A percentile compares a stretch with the other conserved stretches of the same genome.
These are phyloP conservation scores for Jamesozyma hellenica DNA, from an alignment of 805 yeast genomes.

Conservation along the genomic window DNA sequence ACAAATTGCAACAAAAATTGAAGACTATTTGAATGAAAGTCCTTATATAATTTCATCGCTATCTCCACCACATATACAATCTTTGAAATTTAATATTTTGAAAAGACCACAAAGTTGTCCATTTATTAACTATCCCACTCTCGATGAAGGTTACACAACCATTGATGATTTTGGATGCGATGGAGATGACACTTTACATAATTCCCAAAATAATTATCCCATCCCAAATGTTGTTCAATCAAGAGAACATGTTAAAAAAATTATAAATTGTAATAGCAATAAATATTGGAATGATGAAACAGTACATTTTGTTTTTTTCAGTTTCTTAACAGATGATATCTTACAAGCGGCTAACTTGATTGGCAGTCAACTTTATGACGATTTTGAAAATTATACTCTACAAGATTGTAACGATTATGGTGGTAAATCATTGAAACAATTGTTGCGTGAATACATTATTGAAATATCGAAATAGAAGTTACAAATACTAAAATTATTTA, in stretches of 20 bases:
- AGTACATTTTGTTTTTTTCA: constrained; percentile 70
- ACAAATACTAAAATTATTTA: too few relatives aligned
- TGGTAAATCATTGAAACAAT: constrained; percentile 35
- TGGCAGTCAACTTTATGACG: background rate
- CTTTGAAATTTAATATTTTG: background rate
- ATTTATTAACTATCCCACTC: constrained; percentile 15
- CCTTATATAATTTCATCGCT: constrained; percentile 11
- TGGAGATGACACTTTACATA: constrained; percentile 80
- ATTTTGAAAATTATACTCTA: constrained; percentile 23
- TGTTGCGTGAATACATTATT: constrained; percentile 32
- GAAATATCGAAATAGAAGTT: background rate
- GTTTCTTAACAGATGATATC: constrained; percentile 42
- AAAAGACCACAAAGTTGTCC: constrained; percentile 15
- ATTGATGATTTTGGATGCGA: constrained; percentile 72
- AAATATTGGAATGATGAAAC: constrained; percentile 17
- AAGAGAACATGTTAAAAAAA: constrained; percentile 12
- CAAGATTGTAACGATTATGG: constrained; percentile 33
- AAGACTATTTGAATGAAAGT: constrained; percentile 47
- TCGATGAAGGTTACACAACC: constrained; percentile 68
- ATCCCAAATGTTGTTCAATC: constrained; percentile 74
- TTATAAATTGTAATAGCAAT: background rate
- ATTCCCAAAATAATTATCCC: constrained; percentile 44
- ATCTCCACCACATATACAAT: constrained; percentile 9
- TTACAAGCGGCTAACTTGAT: constrained; percentile 34
- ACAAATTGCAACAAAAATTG: constrained; percentile 43